Evolutionary conservation across 1,139 yeast genomes (phyloP), one percentile per base, ranked within the genome.

Genomic region (Taphrina deformans): DNA sequence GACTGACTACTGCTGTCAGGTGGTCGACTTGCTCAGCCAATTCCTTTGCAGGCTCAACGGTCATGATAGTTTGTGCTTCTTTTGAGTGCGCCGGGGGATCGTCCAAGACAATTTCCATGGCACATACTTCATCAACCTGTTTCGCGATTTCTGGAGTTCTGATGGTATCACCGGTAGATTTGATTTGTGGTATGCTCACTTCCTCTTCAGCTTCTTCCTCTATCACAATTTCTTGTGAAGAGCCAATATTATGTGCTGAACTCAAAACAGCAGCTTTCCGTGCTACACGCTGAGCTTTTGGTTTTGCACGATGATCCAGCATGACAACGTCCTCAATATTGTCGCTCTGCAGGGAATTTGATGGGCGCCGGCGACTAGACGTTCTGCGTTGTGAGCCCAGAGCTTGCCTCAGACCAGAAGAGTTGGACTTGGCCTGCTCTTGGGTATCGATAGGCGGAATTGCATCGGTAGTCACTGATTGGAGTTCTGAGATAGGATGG

Each of bases 221-320:
- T 2, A 44, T 44, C 7, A 44, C n/a, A 10, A 10, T n/a, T 21
- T n/a, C 16, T 38, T 38, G 41, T 6, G 41, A 38, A 7, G 18
- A n/a, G 41, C n/a, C n/a, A 7, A n/a, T n/a, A n/a, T 12, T 38
- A 6, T 24, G 18, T 27, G 35, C 35, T 7, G 31, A 16, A 9
- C 14, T 7, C 23, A 16, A 16, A 10, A n/a, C 16, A 10, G 35
- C 33, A 14, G 18, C 35, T 26, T 16, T 26, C 18, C 44, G 3
- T 4, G n/a, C 24, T 6, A 12, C 21, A 5, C 55, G 23, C 24
- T 51, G 55, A 6, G 27, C 44, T 18, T 18, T 51, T 5, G 55
- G 55, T 33, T 31, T 29, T 6, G 55, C 55, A 16, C 27, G 27
- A 31, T 51, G 55, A 23, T 51, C 55, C 12, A 51, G 41, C 55